Evolutionary conservation across 495 filamentous ascomycete genomes (phyloP).

Genomic region (Massariosphaeria phaeospora): DNA sequence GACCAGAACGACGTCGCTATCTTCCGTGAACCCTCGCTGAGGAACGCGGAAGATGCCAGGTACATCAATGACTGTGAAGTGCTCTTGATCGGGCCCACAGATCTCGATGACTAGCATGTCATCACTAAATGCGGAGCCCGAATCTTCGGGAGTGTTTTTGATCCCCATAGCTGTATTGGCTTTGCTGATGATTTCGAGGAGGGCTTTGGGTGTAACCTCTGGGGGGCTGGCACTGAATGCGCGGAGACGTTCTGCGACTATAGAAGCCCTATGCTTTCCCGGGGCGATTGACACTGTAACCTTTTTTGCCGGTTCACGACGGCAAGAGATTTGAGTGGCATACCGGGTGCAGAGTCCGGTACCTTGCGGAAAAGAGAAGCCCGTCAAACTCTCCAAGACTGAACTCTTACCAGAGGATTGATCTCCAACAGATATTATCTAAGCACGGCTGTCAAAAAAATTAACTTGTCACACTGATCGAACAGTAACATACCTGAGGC

Average conservation of each 20-base stretch:
- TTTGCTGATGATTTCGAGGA: slow-evolving; percentile 13
- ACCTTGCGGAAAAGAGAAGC: slow-evolving; percentile 41
- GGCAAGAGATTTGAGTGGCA: slow-evolving; percentile 56
- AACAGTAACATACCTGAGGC: slow-evolving; percentile 4
- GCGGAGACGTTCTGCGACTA: slow-evolving; percentile 20
- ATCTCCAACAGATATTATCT: slow-evolving; percentile 34
- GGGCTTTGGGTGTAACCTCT: slow-evolving; percentile 39
- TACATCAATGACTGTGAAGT: slow-evolving; percentile 24
- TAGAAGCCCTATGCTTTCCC: slow-evolving; percentile 30
- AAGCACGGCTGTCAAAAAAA: slow-evolving; percentile 26
- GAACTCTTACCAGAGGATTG: slow-evolving; percentile 48
- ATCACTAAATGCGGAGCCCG: slow-evolving; percentile 15
- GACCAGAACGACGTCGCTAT: slow-evolving; percentile 9
- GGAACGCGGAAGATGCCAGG: slow-evolving; percentile 17
- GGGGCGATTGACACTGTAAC: slow-evolving; percentile 48
- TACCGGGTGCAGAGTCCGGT: slow-evolving; percentile 50
- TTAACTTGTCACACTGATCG: slow-evolving; percentile 17
- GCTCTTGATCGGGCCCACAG: slow-evolving; percentile 13
- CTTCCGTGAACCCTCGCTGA: background rate
- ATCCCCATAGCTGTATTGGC: slow-evolving; percentile 4
- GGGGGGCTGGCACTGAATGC: slow-evolving; percentile 29
- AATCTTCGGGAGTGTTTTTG: background rate
- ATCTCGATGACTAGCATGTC: slow-evolving; percentile 24
- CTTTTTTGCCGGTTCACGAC: slow-evolving; percentile 38
- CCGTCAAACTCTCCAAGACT: slow-evolving; percentile 46